These are phyloP conservation scores for Tylopilus balloui DNA, from an alignment of 768 basidiomycete genomes.

Conservation along the genomic window DNA sequence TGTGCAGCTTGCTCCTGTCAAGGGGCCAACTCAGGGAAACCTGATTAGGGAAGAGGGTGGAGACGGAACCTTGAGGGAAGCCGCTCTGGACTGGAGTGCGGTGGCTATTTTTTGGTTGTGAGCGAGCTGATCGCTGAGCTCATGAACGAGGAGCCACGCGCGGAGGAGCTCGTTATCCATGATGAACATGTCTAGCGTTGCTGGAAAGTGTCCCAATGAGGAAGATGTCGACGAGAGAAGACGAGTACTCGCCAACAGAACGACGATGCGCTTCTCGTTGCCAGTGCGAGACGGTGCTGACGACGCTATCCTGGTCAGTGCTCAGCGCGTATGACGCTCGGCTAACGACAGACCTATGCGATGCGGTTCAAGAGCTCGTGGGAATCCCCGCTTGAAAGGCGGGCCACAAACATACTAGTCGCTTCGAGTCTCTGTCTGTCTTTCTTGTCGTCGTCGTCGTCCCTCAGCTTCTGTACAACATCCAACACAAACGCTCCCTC, in stretches of 20 bases:
- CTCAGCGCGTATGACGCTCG: not conserved
- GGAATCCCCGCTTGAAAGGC: constrained; percentile 10
- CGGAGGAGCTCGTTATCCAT: constrained; percentile 71
- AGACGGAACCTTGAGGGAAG: constrained; percentile 67
- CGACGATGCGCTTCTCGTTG: not conserved
- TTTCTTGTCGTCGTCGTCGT: not conserved
- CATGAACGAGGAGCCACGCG: constrained; percentile 75
- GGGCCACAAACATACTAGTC: not conserved
- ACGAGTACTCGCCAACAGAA: constrained; percentile 4
- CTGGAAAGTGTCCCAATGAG: constrained; percentile 4
- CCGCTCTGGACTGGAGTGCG: constrained; percentile 64
- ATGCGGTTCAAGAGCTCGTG: constrained; percentile 11
- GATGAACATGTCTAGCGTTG: constrained; percentile 25
- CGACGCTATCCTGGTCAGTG: not conserved
- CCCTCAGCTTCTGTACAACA: constrained; percentile 33
- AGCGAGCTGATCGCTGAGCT: constrained; percentile 77
- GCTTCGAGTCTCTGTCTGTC: not conserved
- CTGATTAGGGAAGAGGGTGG: not conserved
- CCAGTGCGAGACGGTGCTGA: not conserved
- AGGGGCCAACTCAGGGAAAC: constrained; percentile 8
- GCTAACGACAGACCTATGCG: not conserved
- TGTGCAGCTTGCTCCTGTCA: constrained; percentile 70
- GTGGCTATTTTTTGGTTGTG: constrained; percentile 75
- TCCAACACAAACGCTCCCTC: constrained; percentile 28
- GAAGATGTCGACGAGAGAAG: not conserved